Base-by-base conservation (phyloP, 495 filamentous ascomycete genomes). In the Cercophora sp. region DNA sequence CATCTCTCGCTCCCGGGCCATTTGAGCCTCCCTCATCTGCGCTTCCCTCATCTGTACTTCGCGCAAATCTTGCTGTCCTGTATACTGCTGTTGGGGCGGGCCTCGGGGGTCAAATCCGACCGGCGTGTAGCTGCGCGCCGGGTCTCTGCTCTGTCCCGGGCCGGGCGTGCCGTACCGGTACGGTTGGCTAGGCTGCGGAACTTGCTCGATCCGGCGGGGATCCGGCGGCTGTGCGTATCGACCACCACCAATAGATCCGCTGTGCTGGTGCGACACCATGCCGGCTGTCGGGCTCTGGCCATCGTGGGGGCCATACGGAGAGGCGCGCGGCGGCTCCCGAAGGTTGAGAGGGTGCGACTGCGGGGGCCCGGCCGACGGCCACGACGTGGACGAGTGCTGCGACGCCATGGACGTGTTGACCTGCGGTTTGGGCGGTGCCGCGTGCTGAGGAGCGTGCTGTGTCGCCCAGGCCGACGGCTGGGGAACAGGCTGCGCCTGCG, bases 401-500 rank as follows among this genome's bases (percentile, higher is more conserved):
- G n/a, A n/a, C n/a, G 69, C 58, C 18, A 70, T 63, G 6, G 71
- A 68, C 35, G 58, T 69, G 22, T 54, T 67, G 25, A 71, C 63
- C 1, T 60, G 58, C 4, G 70, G 67, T 51, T 75, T 77, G 11
- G 67, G 54, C 36, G 67, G 61, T 18, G 60, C 62, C 13, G 65
- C 70, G 35, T 74, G 71, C 41, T 76, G 72, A 18, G 37, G 19
- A 8, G 23, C 19, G 8, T 43, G 40, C 8, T 18, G 8, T 8
- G 64, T 63, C 5, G 58, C 73, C 75, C 75, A 78, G 10, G 71
- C 66, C 2, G 73, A 67, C 27, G 68, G 66, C 5, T 65, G 48
- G 8, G n/a, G 68, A 19, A 59, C 54, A 16, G 64, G 64, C 3
- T 67, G 62, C 51, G 74, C 70, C 18, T 60, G 60, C 6, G 66